These are phyloP conservation scores for Fusarium avenaceum DNA, from an alignment of 2,329 filamentous ascomycete genomes.

Conservation along the genomic window DNA sequence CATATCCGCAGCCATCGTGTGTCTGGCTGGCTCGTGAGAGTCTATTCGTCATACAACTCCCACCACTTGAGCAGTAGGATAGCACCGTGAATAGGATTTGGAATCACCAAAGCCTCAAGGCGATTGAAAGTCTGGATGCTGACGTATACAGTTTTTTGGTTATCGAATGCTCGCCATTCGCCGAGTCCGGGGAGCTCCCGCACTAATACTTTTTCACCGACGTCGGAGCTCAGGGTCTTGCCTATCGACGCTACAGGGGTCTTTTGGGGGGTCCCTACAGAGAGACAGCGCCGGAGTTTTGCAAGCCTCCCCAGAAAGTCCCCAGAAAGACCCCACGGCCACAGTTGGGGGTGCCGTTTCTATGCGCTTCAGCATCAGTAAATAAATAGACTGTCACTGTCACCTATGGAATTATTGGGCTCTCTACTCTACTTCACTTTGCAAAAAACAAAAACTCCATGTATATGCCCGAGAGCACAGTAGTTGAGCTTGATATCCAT, in stretches of 20 bases:
- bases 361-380: too few species aligned
- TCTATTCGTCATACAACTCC: slow-evolving; percentile 22
- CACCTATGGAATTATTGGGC: too few species aligned
- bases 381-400: too few species aligned
- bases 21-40: slow-evolving; percentile 9
- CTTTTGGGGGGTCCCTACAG: neutral
- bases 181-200: slow-evolving; percentile 21
- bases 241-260: neutral
- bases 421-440: too few species aligned
- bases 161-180: slow-evolving; percentile 38
- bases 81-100: neutral
- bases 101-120: neutral
- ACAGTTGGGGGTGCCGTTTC: neutral
- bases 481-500: slow-evolving; percentile 2
- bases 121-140: slow-evolving; percentile 10
- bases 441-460: too few species aligned
- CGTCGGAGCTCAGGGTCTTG: slow-evolving; percentile 21
- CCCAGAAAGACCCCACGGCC: neutral
- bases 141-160: slow-evolving; percentile 31
- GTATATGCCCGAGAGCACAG: neutral
- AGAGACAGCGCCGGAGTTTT: slow-evolving; percentile 7
- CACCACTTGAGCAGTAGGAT: neutral
- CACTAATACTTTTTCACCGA: slow-evolving; percentile 33
- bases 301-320: slow-evolving; percentile 10
- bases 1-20: slow-evolving; percentile 45